phyloP scores from a whole-genome alignment of 2,329 filamentous ascomycete species.

The Penicillium concentricum region DNA sequence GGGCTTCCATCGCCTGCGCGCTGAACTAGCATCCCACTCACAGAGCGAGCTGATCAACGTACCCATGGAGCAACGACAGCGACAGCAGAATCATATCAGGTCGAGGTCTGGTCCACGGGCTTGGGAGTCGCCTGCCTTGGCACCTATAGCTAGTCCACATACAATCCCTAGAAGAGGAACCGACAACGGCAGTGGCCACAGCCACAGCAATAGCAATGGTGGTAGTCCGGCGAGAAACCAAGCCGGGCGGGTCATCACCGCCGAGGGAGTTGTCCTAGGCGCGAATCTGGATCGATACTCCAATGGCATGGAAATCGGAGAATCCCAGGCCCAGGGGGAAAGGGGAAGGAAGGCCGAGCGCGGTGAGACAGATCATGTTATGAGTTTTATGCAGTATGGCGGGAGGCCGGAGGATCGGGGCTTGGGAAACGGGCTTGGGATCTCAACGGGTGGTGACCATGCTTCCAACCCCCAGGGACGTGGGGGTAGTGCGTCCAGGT shows the following conservation, averaged over 20 bases:
- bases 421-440: not conserved
- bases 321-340: not conserved
- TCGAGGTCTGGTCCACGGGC: not conserved
- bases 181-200: not conserved
- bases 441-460: not conserved
- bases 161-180: not conserved
- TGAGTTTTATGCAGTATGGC: slow-evolving; percentile 31
- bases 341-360: not conserved
- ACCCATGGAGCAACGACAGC: slow-evolving; percentile 13
- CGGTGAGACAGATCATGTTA: slow-evolving; percentile 16
- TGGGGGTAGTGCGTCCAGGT: not conserved
- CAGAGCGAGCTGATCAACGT: slow-evolving; percentile 33
- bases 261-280: slow-evolving; percentile 28
- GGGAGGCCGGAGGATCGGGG: not conserved
- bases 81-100: not conserved
- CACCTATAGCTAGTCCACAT: not conserved
- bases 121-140: not conserved
- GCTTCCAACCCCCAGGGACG: not conserved
- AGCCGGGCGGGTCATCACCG: slow-evolving; percentile 19
- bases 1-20: slow-evolving; percentile 25
- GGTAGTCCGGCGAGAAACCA: not conserved
- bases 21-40: slow-evolving; percentile 25
- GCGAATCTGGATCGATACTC: slow-evolving; percentile 26
- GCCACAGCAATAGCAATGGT: not conserved
- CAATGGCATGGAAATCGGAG: not conserved